phyloP scores from a whole-genome alignment of 179 eudicot genomes.

The Heliamphora pulchella region DNA sequence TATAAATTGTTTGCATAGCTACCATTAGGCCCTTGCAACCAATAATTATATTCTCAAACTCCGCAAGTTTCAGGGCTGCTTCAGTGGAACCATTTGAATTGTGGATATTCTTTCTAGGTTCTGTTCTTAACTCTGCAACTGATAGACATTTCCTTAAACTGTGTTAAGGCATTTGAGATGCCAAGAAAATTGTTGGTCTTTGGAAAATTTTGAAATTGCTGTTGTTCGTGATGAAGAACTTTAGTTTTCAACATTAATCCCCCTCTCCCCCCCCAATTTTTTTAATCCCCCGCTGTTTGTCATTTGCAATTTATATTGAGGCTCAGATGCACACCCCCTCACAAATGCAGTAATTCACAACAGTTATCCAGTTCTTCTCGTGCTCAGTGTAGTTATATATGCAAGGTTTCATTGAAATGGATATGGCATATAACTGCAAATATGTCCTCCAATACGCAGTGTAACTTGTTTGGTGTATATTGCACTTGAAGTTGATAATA shows the following conservation, averaged over 20 bases:
- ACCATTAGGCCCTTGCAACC: neutral
- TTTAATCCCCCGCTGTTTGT: no score
- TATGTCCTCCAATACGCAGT: neutral
- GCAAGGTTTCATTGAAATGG: neutral
- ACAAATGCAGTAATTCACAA: neutral
- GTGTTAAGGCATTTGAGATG: neutral
- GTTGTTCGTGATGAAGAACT: neutral
- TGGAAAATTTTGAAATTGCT: neutral
- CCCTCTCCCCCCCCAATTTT: neutral
- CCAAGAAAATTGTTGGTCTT: neutral
- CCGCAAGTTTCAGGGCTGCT: neutral
- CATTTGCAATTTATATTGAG: no score
- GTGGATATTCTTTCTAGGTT: neutral
- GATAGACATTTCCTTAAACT: neutral
- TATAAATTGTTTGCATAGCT: neutral
- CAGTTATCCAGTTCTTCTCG: constrained; percentile 4
- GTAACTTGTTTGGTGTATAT: neutral
- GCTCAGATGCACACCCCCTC: neutral
- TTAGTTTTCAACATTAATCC: no score
- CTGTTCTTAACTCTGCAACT: neutral
- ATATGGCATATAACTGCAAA: neutral
- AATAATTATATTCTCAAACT: neutral
- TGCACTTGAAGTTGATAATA: neutral
- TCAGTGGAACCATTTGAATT: neutral
- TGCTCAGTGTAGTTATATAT: neutral